Evolutionary conservation across 345 rosid species (phyloP), one percentile per base, ranked within the genome.

Genomic region (Bruguiera sexangula): DNA sequence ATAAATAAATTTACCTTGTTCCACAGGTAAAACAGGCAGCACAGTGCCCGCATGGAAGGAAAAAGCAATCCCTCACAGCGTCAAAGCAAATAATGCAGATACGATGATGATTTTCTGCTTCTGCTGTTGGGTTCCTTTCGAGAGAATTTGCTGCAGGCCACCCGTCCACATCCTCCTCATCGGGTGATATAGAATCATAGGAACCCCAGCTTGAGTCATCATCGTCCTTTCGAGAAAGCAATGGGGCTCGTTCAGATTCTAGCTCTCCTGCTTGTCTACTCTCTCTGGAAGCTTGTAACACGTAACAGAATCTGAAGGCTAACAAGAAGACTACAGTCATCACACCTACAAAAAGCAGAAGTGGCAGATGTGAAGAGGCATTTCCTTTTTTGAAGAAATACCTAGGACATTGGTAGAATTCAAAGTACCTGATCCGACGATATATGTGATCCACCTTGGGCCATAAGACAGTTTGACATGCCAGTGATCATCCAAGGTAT

Each of bases 1-100:
- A 39, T 39, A 1, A 11, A 39, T 39, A 39, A 11, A 22, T 62
- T 62, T 83, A 84, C 93, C 93, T 88, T 63, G 81, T 68, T 79
- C 84, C 90, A 54, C 90, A 86, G 5, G 80, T 71, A 66, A 81
- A 86, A 76, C 93, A 88, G 31, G 88, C 75, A 4, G 82, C 87
- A 59, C 82, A 80, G 62, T 88, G 93, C n/a, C 88, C 90, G 48
- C 93, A 88, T 2, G 93, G 93, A 68, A 88, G 87, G 73, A 88
- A 88, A 68, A 88, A 88, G 74, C 90, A 82, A 39, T 86, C 87
- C 57, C 85, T 81, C 2, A 80, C 81, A 26, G 86, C 73, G 69
- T 82, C 84, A 51, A 68, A 83, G 78, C 93, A 88, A 55, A 86
- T 76, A 5, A 77, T 80, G 50, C 85, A 80, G 36, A 73, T 68